A percentile compares a stretch with the other conserved stretches of the same genome.
phyloP scores from a whole-genome alignment of 257 asterid genomes.

The Vinca minor region DNA sequence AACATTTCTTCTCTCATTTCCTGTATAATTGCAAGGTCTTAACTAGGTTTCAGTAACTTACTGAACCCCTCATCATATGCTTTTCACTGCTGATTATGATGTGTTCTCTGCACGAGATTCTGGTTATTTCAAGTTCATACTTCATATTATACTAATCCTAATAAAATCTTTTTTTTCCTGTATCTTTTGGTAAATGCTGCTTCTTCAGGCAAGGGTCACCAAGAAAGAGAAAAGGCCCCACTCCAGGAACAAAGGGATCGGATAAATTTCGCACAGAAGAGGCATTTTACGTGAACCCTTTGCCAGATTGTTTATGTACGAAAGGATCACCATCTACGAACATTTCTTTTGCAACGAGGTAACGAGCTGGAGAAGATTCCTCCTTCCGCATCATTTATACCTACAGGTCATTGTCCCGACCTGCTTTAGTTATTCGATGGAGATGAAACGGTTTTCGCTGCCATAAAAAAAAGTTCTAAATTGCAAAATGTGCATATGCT shows the following conservation, averaged over 20 bases:
- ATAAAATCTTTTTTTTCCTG: not conserved
- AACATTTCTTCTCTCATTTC: not conserved
- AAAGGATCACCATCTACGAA: slow-evolving; percentile 24
- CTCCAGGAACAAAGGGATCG: slow-evolving; percentile 73
- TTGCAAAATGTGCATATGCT: slow-evolving; percentile 8
- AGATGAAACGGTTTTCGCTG: slow-evolving; percentile 9
- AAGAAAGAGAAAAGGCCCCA: slow-evolving; percentile 89
- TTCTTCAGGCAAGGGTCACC: slow-evolving; percentile 88
- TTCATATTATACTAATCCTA: not conserved
- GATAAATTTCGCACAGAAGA: slow-evolving; percentile 91
- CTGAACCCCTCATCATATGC: not conserved
- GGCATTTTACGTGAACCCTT: slow-evolving; percentile 83
- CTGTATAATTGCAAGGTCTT: not conserved
- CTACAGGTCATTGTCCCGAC: not conserved
- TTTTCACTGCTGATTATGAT: not conserved
- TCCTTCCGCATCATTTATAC: not conserved
- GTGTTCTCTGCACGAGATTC: not conserved
- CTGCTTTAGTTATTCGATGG: slow-evolving; percentile 8
- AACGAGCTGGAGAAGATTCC: slow-evolving; percentile 6
- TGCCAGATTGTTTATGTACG: slow-evolving; percentile 86
- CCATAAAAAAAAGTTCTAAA: not conserved
- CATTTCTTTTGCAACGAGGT: slow-evolving; percentile 25
- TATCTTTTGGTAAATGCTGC: not conserved
- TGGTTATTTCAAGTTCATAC: not conserved
- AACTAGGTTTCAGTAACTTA: not conserved